phyloP scores from a whole-genome alignment of 257 asterid species.

The Henckelia pumila region DNA sequence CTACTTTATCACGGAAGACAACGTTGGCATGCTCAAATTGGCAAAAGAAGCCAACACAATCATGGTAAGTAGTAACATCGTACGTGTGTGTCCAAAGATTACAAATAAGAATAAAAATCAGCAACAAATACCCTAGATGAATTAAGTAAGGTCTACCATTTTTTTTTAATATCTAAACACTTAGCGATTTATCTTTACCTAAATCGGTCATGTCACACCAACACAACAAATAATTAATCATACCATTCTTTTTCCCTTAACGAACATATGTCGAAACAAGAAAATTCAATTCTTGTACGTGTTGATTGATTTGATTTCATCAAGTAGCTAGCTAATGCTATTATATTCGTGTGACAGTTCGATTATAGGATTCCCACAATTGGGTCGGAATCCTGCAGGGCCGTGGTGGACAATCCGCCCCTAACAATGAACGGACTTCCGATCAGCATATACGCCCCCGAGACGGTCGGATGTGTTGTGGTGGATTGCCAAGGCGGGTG shows the following conservation, averaged over 20 bases:
- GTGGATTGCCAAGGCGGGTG: constrained; percentile 77
- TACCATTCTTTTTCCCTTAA: too few relatives aligned
- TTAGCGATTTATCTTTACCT: background rate
- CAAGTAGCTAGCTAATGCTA: background rate
- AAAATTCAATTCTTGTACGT: background rate
- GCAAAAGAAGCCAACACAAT: constrained; percentile 93
- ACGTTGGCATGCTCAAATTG: constrained; percentile 80
- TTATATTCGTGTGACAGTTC: constrained; percentile 37
- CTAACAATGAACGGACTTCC: constrained; percentile 87
- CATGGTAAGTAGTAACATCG: constrained; percentile 26
- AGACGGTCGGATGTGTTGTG: constrained; percentile 94
- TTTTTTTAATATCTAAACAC: background rate
- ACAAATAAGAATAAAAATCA: too few relatives aligned
- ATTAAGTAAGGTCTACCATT: background rate
- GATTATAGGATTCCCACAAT: constrained; percentile 70
- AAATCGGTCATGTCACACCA: background rate
- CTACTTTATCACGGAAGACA: constrained; percentile 87
- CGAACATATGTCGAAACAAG: background rate
- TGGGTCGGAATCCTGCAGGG: constrained; percentile 51
- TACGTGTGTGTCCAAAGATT: too few relatives aligned
- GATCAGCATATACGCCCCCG: constrained; percentile 76
- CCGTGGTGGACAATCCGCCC: constrained; percentile 57
- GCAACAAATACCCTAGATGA: too few relatives aligned
- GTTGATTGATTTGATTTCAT: background rate
- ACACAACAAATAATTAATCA: background rate